Evolutionary conservation across 805 yeast genomes (phyloP), one percentile per base, ranked within the genome.

Genomic region (Ogataea salicorniae): DNA sequence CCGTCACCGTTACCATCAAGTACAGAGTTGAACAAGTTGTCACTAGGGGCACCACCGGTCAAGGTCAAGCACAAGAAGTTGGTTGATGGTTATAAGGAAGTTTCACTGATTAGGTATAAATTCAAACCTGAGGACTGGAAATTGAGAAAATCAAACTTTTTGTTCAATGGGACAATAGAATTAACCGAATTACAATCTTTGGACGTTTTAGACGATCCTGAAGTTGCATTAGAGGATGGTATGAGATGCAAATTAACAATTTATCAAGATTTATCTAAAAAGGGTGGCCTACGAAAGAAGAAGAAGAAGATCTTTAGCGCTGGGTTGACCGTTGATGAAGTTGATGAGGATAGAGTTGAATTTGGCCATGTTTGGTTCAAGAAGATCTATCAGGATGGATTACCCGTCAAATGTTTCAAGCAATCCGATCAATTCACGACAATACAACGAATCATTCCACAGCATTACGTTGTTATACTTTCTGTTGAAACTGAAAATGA

Each of bases 111-210:
- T 11, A 26, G 54, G 14, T 59, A 54, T 41, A 43, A 43, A 18
- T 60, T 56, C 37, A 31, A 47, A 8, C 54, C 52, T 1, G 53
- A 55, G 29, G 39, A 45, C 9, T 50, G 62, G 54, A 39, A 45
- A 11, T 20, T 39, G 23, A 57, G 49, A n/a, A 46, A 48, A 16
- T 31, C 52, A 2, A 46, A 49, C 34, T 59, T 46, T 40, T 41
- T 62, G 18, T 55, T 59, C 23, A 50, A 54, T 1, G 67, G 64
- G 1, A 37, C 53, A 6, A 39, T 57, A 1, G 63, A 61, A 39
- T 31, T 62, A 7, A 56, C 52, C 20, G 60, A 58, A 41, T 40
- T 57, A 15, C 59, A 55, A 39, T 41, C 41, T 20, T 34, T 52
- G 29, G 54, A 52, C 34, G 50, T 50, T 13, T 44, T 56, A 36